Conservation (phyloP, 805 yeast genomes). For the Lipomyces lipofer region DNA sequence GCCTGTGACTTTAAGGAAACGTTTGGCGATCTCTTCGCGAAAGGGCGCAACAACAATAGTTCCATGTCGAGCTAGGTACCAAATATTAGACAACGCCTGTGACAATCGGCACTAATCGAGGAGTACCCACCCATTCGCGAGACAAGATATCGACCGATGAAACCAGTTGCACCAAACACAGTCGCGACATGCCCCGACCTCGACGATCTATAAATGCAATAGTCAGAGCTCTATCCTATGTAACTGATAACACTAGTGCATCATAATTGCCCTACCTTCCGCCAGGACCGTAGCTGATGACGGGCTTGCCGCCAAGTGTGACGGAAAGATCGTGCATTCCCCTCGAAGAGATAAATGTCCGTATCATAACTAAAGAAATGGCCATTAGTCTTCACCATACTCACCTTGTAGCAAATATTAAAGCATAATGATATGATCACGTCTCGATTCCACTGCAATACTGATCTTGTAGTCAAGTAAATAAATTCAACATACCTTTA, state of each 20-base stretch:
- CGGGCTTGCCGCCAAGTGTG: slow-evolving; percentile 73
- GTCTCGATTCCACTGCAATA: not conserved
- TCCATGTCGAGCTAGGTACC: slow-evolving; percentile 68
- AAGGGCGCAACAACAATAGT: slow-evolving; percentile 75
- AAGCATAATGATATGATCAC: not conserved
- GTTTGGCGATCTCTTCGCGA: slow-evolving; percentile 74
- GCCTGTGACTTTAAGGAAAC: slow-evolving; percentile 79
- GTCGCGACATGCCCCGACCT: slow-evolving; percentile 88
- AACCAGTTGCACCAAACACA: slow-evolving; percentile 81
- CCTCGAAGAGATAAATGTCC: slow-evolving; percentile 2
- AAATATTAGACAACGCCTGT: no score
- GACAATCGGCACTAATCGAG: no score
- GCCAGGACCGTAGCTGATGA: slow-evolving; percentile 69
- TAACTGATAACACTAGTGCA: no score
- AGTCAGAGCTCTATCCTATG: no score
- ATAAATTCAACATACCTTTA: slow-evolving; percentile 18
- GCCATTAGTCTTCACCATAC: not conserved
- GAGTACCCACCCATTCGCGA: slow-evolving; percentile 54
- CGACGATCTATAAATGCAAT: slow-evolving; percentile 50
- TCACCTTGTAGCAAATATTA: not conserved
- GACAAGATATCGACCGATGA: slow-evolving; percentile 70
- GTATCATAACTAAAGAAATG: not conserved
- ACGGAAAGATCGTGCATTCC: slow-evolving; percentile 49
- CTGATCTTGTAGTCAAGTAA: no score
- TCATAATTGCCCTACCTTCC: slow-evolving; percentile 57